These are phyloP conservation scores for Russula ochroleuca DNA, from an alignment of 768 basidiomycete species.

Conservation along the genomic window DNA sequence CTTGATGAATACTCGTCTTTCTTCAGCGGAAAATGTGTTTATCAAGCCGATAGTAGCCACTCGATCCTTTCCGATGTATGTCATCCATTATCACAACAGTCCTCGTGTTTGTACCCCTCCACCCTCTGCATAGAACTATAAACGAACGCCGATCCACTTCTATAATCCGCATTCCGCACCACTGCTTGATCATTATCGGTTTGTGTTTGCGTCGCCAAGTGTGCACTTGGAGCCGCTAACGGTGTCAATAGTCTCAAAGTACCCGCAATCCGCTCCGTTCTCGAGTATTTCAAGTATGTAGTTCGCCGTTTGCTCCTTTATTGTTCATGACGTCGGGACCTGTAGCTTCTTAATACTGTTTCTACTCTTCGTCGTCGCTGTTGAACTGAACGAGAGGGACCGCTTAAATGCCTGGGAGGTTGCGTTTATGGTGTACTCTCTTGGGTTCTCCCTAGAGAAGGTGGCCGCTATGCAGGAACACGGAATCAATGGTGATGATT, in stretches of 20 bases:
- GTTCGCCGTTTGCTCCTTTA: background rate
- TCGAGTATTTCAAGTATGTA: conserved; percentile 81
- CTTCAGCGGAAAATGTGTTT: conserved; percentile 82
- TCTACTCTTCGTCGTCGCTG: conserved; percentile 69
- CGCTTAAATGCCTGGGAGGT: conserved; percentile 62
- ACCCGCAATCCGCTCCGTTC: conserved; percentile 81
- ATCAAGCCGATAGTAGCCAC: conserved; percentile 82
- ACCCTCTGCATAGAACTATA: conserved; percentile 68
- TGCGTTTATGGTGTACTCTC: conserved; percentile 70
- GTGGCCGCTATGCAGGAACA: conserved; percentile 95
- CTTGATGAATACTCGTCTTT: conserved; percentile 28
- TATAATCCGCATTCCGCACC: conserved; percentile 94
- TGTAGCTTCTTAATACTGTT: conserved; percentile 76
- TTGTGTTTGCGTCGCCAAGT: background rate
- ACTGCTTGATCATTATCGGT: conserved; percentile 94
- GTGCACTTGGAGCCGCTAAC: conserved; percentile 8
- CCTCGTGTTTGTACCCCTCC: conserved; percentile 1
- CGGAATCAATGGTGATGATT: conserved; percentile 69
- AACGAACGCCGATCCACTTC: conserved; percentile 85
- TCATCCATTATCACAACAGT: conserved; percentile 4
- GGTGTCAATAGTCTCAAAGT: conserved; percentile 68
- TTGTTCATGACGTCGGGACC: conserved; percentile 16
- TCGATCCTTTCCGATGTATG: conserved; percentile 85
- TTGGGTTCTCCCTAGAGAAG: conserved; percentile 89
- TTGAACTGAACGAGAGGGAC: conserved; percentile 64